Evolutionary conservation across 108 stramenopile species (phyloP).

Genomic region (Cyclotella atomus): DNA sequence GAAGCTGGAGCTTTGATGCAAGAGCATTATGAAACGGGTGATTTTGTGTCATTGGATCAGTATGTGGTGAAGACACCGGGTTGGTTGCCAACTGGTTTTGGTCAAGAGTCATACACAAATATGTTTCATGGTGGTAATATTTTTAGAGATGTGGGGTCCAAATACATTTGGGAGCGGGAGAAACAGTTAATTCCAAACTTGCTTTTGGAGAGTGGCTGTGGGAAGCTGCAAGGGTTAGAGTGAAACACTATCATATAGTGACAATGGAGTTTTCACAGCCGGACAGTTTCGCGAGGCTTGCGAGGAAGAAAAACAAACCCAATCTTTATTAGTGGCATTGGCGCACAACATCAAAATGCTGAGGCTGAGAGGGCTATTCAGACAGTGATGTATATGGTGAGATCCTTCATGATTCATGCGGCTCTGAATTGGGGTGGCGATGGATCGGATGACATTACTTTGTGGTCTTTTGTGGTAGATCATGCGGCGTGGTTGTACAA

Average conservation of each 20-base stretch:
- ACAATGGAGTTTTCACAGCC: slow-evolving; percentile 38
- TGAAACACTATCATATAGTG: slow-evolving; percentile 34
- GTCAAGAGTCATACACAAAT: slow-evolving; percentile 20
- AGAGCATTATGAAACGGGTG: background rate
- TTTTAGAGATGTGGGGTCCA: slow-evolving; percentile 43
- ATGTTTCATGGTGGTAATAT: slow-evolving; percentile 47
- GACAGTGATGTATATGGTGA: slow-evolving; percentile 39
- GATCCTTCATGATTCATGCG: slow-evolving; percentile 50
- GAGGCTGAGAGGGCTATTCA: slow-evolving; percentile 54
- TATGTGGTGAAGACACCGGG: slow-evolving; percentile 18
- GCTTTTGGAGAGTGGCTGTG: slow-evolving; percentile 25
- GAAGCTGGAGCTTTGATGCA: background rate
- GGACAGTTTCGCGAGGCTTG: slow-evolving; percentile 15
- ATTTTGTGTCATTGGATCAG: background rate
- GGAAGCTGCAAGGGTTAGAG: slow-evolving; percentile 5
- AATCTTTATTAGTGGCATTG: slow-evolving; percentile 49
- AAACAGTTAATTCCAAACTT: slow-evolving; percentile 18
- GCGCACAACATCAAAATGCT: slow-evolving; percentile 69
- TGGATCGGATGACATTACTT: background rate
- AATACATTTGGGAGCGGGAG: slow-evolving; percentile 11
- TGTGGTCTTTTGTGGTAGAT: slow-evolving; percentile 30
- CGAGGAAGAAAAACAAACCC: slow-evolving; percentile 19
- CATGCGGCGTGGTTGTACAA: slow-evolving; percentile 32
- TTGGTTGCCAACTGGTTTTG: slow-evolving; percentile 29
- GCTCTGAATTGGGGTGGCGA: slow-evolving; percentile 43